Evolutionary conservation across 2,329 filamentous ascomycete genomes (phyloP).

Genomic region (Cercospora canescens): DNA sequence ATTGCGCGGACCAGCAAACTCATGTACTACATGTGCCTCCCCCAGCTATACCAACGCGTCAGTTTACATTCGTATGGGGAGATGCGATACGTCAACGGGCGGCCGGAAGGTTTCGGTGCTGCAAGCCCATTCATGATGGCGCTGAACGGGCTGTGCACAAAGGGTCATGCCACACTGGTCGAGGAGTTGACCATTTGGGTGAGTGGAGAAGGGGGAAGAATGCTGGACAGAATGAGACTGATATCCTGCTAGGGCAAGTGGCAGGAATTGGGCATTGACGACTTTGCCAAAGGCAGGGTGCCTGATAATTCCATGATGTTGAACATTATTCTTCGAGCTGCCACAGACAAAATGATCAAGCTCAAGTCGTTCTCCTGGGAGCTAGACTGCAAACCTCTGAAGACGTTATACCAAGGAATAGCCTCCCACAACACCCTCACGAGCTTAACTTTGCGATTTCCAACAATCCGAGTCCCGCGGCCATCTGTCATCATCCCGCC

Average conservation of each 20-base stretch:
- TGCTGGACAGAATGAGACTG: not conserved
- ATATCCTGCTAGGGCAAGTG: conserved; percentile 49
- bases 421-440: conserved; percentile 51
- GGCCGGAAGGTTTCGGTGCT: conserved; percentile 61
- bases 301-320: conserved; percentile 66
- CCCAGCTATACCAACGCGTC: conserved; percentile 59
- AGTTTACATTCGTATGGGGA: conserved; percentile 59
- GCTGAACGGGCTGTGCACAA: conserved; percentile 61
- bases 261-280: conserved; percentile 58
- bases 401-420: conserved; percentile 60
- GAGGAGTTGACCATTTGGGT: conserved; percentile 50
- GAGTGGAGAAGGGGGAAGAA: not conserved
- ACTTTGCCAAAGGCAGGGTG: conserved; percentile 59
- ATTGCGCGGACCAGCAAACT: conserved; percentile 61
- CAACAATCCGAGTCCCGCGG: conserved; percentile 56
- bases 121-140: conserved; percentile 65
- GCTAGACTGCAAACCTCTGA: conserved; percentile 60
- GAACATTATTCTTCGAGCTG: conserved; percentile 60
- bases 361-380: conserved; percentile 62
- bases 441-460: conserved; percentile 57
- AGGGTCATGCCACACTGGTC: conserved; percentile 55
- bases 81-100: conserved; percentile 58
- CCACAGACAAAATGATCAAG: conserved; percentile 59
- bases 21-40: conserved; percentile 65
- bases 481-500: conserved; percentile 58